phyloP scores from a whole-genome alignment of 1,284 basidiomycete species.

The Peniophora sp. region DNA sequence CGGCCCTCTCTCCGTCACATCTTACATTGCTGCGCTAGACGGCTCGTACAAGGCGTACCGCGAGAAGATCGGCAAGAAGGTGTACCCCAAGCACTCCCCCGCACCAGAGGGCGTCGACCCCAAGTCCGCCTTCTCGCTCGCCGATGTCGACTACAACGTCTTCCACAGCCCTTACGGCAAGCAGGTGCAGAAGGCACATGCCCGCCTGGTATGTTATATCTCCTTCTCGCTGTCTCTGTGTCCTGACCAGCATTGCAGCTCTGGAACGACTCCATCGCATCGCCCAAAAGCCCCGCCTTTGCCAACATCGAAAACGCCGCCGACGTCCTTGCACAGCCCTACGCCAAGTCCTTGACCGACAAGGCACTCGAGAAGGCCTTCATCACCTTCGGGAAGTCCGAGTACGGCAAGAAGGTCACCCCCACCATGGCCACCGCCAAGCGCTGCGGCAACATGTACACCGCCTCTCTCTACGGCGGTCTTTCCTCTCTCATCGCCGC shows the following conservation, averaged over 20 bases:
- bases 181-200: constrained; percentile 15
- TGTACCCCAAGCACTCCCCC: constrained; percentile 8
- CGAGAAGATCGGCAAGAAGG: constrained; percentile 52
- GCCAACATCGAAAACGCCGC: constrained; percentile 56
- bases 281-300: constrained; percentile 70
- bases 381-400: constrained; percentile 62
- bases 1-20: constrained; percentile 92
- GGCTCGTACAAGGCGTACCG: constrained; percentile 84
- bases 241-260: constrained; percentile 21
- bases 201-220: constrained; percentile 9
- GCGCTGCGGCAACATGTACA: constrained; percentile 98
- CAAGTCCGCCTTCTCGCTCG: constrained; percentile 12
- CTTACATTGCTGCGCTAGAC: constrained; percentile 94
- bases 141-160: constrained; percentile 13
- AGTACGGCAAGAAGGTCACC: constrained; percentile 67
- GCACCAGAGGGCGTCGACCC: constrained; percentile 11
- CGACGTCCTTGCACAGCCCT: constrained; percentile 57
- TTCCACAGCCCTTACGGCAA: constrained; percentile 15
- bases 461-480: constrained; percentile 93
- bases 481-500: constrained; percentile 77
- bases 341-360: constrained; percentile 77
- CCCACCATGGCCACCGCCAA: constrained; percentile 79
- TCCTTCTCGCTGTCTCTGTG: neutral
- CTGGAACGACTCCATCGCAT: constrained; percentile 87
- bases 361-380: constrained; percentile 96